These are phyloP conservation scores for Herpomyces periplanetae DNA, from an alignment of 2,329 filamentous ascomycete genomes.

Conservation along the genomic window DNA sequence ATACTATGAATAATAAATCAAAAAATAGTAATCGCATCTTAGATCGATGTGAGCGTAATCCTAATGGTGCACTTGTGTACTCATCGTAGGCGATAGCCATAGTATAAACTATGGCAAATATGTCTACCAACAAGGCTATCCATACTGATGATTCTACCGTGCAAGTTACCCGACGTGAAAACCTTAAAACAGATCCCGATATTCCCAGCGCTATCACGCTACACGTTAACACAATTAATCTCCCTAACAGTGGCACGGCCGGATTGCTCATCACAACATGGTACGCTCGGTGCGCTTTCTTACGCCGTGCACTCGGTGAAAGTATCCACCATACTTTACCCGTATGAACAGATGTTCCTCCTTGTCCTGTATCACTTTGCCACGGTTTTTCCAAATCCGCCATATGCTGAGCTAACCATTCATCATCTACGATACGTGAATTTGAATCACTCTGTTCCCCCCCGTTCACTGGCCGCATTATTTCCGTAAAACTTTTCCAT, in stretches of 20 bases:
- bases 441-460: conserved; percentile 7
- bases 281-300: conserved; percentile 4
- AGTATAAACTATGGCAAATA: conserved; percentile 56
- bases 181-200: conserved; percentile 21
- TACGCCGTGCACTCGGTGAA: conserved; percentile 16
- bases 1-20: conserved; percentile 84
- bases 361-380: conserved; percentile 14
- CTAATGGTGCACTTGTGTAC: conserved; percentile 70
- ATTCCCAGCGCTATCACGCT: conserved; percentile 45
- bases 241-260: conserved; percentile 47
- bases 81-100: conserved; percentile 85
- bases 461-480: conserved; percentile 9
- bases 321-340: conserved; percentile 12
- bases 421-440: conserved; percentile 9
- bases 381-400: conserved; percentile 12
- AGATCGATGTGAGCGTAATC: conserved; percentile 37
- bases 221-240: conserved; percentile 41
- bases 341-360: conserved; percentile 11
- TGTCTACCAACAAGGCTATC: conserved; percentile 62
- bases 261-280: conserved; percentile 33
- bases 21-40: conserved; percentile 68
- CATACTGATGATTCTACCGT: conserved; percentile 18
- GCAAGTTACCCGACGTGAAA: background rate
- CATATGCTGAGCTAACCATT: conserved; percentile 13
- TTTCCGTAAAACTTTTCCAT: conserved; percentile 10